Conservation (phyloP, 73 alveolate genomes). For the Paramecium bursaria region DNA sequence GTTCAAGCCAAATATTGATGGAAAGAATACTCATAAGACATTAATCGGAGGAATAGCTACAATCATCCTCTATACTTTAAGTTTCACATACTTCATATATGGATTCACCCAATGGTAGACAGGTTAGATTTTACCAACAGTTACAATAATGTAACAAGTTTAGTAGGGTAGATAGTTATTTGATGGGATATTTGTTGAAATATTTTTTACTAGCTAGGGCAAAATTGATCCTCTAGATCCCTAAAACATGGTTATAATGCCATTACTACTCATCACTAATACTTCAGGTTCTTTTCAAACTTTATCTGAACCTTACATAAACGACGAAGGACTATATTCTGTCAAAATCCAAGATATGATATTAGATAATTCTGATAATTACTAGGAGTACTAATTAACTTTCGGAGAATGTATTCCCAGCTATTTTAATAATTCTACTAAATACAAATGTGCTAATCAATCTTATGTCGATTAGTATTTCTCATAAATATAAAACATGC, state of each 20-base stretch:
- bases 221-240: constrained; percentile 38
- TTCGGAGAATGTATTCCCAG: no score
- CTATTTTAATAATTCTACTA: no score
- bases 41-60: constrained; percentile 37
- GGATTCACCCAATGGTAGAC: constrained; percentile 24
- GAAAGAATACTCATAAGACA: not conserved
- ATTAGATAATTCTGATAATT: no score
- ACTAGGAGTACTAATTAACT: no score
- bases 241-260: not conserved
- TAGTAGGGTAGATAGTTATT: not conserved
- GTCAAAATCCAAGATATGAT: no score
- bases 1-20: constrained; percentile 8
- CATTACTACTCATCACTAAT: not conserved
- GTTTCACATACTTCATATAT: constrained; percentile 20
- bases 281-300: not conserved
- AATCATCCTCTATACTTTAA: constrained; percentile 2
- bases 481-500: no score
- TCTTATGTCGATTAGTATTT: no score
- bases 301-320: no score
- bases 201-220: constrained; percentile 13
- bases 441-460: no score
- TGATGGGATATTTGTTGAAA: not conserved
- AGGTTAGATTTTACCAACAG: constrained; percentile 13
- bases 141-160: not conserved
- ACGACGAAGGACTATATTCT: no score